Percentiles rank a stretch among this genome's conserved stretches.
Evolutionary conservation across 441 rosid genomes (phyloP).

Genomic region (Adansonia madagascariensis): DNA sequence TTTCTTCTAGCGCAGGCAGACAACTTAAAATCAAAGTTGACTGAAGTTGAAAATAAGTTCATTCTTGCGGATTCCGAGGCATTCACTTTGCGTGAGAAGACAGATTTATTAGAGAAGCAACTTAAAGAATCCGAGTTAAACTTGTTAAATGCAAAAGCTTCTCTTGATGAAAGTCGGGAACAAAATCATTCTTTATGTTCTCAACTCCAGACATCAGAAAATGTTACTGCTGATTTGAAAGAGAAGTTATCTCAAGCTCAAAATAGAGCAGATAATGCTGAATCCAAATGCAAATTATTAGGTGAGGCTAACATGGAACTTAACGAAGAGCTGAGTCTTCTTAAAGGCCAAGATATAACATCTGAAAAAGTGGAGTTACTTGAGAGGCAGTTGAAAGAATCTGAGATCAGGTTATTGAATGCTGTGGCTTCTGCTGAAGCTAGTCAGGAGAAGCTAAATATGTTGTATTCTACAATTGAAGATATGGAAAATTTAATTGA

Average conservation of each 20-base stretch:
- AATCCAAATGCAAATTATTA: conserved; percentile 49
- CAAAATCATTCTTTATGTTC: conserved; percentile 25
- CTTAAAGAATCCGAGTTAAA: conserved; percentile 50
- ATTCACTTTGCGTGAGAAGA: conserved; percentile 53
- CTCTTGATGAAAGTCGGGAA: conserved; percentile 37
- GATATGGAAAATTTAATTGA: conserved; percentile 89
- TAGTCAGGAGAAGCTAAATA: conserved; percentile 74
- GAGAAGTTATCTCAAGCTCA: conserved; percentile 49
- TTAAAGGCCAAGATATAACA: conserved; percentile 48
- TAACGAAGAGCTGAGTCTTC: conserved; percentile 48
- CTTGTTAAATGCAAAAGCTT: conserved; percentile 35
- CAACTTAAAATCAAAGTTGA: conserved; percentile 55
- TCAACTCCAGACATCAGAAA: conserved; percentile 35
- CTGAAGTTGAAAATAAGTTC: conserved; percentile 60
- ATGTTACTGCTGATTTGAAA: conserved; percentile 46
- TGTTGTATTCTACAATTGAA: conserved; percentile 66
- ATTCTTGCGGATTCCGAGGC: conserved; percentile 56
- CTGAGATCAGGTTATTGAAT: conserved; percentile 66
- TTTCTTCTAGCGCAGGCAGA: conserved; percentile 52
- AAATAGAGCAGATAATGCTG: conserved; percentile 55
- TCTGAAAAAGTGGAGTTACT: conserved; percentile 60
- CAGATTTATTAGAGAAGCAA: conserved; percentile 63
- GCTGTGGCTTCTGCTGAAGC: conserved; percentile 87
- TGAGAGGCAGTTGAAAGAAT: conserved; percentile 68
- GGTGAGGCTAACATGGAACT: conserved; percentile 52